Conservation (phyloP, 768 basidiomycete genomes). For the Leccinellum albellum region DNA sequence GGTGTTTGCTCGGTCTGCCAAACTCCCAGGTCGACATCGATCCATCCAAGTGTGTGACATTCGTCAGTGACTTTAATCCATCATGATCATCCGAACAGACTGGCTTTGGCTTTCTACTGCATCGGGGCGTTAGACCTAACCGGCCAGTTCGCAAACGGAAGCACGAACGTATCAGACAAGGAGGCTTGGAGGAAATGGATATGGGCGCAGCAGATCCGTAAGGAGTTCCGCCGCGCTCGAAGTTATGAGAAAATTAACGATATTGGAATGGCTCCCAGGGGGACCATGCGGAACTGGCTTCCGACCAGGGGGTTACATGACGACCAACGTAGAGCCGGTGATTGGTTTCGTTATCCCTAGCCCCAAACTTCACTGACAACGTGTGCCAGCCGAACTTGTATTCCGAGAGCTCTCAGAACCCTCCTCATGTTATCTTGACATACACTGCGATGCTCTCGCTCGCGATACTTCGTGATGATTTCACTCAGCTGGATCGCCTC, state of each 20-base stretch:
- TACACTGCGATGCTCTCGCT: constrained; percentile 87
- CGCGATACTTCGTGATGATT: constrained; percentile 83
- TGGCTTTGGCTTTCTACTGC: constrained; percentile 87
- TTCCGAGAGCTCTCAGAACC: constrained; percentile 48
- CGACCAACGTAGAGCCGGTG: constrained; percentile 27
- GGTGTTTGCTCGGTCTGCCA: constrained; percentile 72
- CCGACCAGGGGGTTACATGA: constrained; percentile 72
- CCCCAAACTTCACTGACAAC: constrained; percentile 4
- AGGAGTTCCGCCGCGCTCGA: constrained; percentile 7
- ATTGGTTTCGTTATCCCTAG: not conserved
- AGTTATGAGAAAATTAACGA: not conserved
- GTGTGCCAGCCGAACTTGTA: constrained; percentile 33
- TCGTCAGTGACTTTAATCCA: constrained; percentile 14
- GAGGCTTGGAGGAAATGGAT: constrained; percentile 77
- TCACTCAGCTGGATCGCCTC: constrained; percentile 60
- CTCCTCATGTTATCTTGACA: constrained; percentile 87
- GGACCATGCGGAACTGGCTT: constrained; percentile 67
- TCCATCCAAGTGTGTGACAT: constrained; percentile 56
- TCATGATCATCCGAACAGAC: constrained; percentile 40
- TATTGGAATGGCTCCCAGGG: constrained; percentile 31
- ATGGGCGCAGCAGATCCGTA: constrained; percentile 81
- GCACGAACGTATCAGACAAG: constrained; percentile 50
- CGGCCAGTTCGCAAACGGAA: constrained; percentile 37
- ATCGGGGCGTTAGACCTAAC: constrained; percentile 81
- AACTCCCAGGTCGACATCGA: constrained; percentile 66